phyloP scores from a whole-genome alignment of 306 rosid species.

The Vigna mungo region DNA sequence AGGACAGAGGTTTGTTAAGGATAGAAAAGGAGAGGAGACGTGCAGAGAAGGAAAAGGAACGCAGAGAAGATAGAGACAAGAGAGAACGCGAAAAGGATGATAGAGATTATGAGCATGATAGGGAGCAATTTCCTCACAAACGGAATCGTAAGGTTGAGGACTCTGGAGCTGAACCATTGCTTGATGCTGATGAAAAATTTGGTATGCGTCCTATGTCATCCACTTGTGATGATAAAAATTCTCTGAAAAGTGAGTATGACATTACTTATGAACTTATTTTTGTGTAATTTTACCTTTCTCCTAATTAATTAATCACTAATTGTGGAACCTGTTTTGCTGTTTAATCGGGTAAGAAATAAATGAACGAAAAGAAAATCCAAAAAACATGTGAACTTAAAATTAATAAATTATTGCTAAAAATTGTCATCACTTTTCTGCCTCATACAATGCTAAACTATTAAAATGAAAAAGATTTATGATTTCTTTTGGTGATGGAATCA shows the following conservation, averaged over 20 bases:
- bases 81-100: slow-evolving; percentile 78
- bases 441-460: slow-evolving; percentile 14
- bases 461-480: background rate
- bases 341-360: slow-evolving; percentile 11
- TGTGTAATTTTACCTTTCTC: slow-evolving; percentile 19
- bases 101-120: slow-evolving; percentile 79
- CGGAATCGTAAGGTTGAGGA: slow-evolving; percentile 77
- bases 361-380: slow-evolving; percentile 20
- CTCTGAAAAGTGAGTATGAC: slow-evolving; percentile 77
- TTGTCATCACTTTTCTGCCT: slow-evolving; percentile 24
- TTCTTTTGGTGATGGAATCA: slow-evolving; percentile 35
- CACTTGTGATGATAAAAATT: slow-evolving; percentile 69
- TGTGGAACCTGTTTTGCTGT: slow-evolving; percentile 19
- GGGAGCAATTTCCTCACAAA: slow-evolving; percentile 71
- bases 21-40: slow-evolving; percentile 83
- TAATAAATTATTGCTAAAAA: slow-evolving; percentile 23
- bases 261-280: slow-evolving; percentile 27
- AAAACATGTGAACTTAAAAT: slow-evolving; percentile 6
- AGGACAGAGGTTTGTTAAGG: slow-evolving; percentile 70
- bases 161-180: slow-evolving; percentile 70
- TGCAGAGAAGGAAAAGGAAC: slow-evolving; percentile 85
- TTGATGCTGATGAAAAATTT: slow-evolving; percentile 77
- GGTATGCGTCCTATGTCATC: slow-evolving; percentile 72
- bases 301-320: background rate
- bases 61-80: slow-evolving; percentile 84